Percentiles rank a stretch among this genome's conserved stretches.
phyloP scores from a whole-genome alignment of 2,329 filamentous ascomycete species.

The Rhytidhysteron rufulum region DNA sequence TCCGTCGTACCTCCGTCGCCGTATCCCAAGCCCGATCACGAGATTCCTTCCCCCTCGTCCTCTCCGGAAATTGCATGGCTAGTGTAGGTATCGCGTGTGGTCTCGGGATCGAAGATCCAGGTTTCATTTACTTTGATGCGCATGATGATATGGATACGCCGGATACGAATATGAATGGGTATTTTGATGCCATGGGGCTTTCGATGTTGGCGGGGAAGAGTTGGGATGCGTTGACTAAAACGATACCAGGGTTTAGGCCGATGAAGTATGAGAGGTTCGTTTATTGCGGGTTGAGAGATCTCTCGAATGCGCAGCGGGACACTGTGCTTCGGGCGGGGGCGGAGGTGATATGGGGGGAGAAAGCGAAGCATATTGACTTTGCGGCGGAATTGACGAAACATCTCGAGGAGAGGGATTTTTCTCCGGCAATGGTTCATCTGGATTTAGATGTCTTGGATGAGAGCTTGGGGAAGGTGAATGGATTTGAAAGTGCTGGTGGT shows the following conservation, averaged over 20 bases:
- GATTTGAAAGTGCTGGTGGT: slow-evolving; percentile 30
- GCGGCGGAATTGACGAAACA: not conserved
- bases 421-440: slow-evolving; percentile 26
- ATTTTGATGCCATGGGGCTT: slow-evolving; percentile 36
- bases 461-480: slow-evolving; percentile 29
- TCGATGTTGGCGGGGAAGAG: slow-evolving; percentile 36
- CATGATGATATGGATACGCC: slow-evolving; percentile 42
- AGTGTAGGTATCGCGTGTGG: slow-evolving; percentile 37
- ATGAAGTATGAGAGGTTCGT: slow-evolving; percentile 15
- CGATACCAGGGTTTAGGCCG: slow-evolving; percentile 25
- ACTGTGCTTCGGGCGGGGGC: slow-evolving; percentile 18
- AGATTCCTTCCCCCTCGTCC: slow-evolving; percentile 35
- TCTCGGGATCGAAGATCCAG: slow-evolving; percentile 18
- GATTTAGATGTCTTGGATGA: slow-evolving; percentile 33
- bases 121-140: slow-evolving; percentile 42
- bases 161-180: slow-evolving; percentile 32
- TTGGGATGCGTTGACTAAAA: slow-evolving; percentile 27
- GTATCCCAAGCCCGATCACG: slow-evolving; percentile 23
- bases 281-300: slow-evolving; percentile 21
- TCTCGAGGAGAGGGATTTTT: slow-evolving; percentile 9
- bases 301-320: slow-evolving; percentile 20
- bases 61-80: slow-evolving; percentile 39
- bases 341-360: not conserved
- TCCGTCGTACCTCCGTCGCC: slow-evolving; percentile 34
- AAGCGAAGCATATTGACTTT: not conserved